A percentile compares a stretch with the other conserved stretches of the same genome.
Evolutionary conservation across 169 alveolate species (phyloP).

Genomic region (Plasmodium malariae): DNA sequence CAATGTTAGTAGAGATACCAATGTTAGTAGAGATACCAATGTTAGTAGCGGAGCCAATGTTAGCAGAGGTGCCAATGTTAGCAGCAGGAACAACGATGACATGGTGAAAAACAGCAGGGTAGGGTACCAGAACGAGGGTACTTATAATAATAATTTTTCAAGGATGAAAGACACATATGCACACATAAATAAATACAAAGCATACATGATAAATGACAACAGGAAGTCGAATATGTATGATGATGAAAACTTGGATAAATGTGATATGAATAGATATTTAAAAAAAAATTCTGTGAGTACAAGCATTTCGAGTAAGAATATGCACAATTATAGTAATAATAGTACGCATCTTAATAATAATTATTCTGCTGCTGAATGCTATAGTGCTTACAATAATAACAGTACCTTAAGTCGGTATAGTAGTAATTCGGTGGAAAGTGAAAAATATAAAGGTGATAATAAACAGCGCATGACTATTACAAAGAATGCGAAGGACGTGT

Average conservation of each 20-base stretch:
- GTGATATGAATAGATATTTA: conserved; percentile 17
- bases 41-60: too few species aligned
- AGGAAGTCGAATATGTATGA: conserved; percentile 5
- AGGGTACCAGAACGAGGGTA: conserved; percentile 15
- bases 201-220: conserved; percentile 22
- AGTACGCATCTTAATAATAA: conserved; percentile 20
- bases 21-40: too few species aligned
- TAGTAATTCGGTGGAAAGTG: conserved; percentile 6
- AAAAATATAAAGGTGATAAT: conserved; percentile 8
- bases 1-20: too few species aligned
- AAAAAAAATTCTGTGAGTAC: conserved; percentile 34
- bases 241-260: conserved; percentile 19
- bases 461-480: neutral
- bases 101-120: conserved; percentile 7
- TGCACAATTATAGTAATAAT: conserved; percentile 20
- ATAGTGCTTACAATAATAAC: conserved; percentile 7
- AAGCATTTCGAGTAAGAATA: neutral
- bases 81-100: too few species aligned
- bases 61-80: too few species aligned
- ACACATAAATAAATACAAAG: conserved; percentile 21
- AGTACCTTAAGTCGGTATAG: conserved; percentile 14
- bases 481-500: conserved; percentile 22
- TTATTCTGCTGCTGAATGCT: neutral
- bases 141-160: conserved; percentile 14
- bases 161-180: conserved; percentile 48